Conservation (phyloP, 345 rosid species). For the Rhizophora apiculata region DNA sequence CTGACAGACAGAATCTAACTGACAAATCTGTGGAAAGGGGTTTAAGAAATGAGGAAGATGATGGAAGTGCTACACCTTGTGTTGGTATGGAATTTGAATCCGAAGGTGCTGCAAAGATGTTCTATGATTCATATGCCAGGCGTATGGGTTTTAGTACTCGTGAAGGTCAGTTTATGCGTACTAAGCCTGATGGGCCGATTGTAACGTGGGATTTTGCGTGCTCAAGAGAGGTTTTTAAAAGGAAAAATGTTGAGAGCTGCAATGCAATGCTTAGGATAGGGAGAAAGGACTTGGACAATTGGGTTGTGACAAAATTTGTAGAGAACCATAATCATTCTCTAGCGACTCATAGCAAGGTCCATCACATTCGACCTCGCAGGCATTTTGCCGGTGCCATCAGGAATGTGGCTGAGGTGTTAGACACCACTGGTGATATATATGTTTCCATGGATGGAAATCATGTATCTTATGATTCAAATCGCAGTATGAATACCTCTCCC, state of each 20-base stretch:
- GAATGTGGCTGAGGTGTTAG: constrained; percentile 32
- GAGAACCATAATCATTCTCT: constrained; percentile 62
- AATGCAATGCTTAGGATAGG: constrained; percentile 60
- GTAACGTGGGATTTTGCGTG: constrained; percentile 54
- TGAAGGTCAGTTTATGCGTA: constrained; percentile 53
- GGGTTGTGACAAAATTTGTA: constrained; percentile 53
- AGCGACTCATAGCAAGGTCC: constrained; percentile 41
- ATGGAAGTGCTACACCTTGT: constrained; percentile 27
- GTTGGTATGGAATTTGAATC: constrained; percentile 63
- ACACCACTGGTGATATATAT: constrained; percentile 34
- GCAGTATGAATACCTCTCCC: constrained; percentile 27
- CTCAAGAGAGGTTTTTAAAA: constrained; percentile 49
- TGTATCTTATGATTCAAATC: constrained; percentile 34
- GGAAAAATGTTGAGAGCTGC: constrained; percentile 56
- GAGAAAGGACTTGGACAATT: constrained; percentile 43
- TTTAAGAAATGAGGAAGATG: constrained; percentile 26
- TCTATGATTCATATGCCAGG: constrained; percentile 50
- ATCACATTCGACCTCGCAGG: constrained; percentile 50
- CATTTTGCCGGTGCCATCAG: constrained; percentile 52
- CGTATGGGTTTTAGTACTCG: constrained; percentile 45
- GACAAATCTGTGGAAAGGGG: constrained; percentile 27
- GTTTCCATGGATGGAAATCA: constrained; percentile 38
- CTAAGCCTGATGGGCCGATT: constrained; percentile 59
- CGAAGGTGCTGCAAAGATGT: constrained; percentile 47
- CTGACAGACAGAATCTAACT: constrained; percentile 18